Base-by-base conservation (phyloP, 169 alveolate species). In the Neospora caninum region DNA sequence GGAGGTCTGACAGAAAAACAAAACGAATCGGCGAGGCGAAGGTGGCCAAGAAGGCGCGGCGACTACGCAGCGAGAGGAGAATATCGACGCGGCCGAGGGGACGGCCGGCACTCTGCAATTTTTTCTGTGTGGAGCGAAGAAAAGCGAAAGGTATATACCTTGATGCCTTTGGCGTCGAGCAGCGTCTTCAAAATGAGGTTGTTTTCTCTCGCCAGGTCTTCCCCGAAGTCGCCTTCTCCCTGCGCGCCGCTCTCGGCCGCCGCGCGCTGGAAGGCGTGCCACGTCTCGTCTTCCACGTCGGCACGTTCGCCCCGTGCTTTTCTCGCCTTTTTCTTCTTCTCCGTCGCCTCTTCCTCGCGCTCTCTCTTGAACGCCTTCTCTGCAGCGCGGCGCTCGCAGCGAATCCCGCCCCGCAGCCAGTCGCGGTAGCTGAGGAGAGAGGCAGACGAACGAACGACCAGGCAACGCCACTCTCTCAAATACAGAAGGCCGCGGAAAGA, bases 161-260 rank as follows among this genome's bases (percentile, higher is more conserved):
- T 41, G 39, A 82, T 82, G 34, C 89, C 89, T 41, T 42, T 9
- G 10, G 89, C 89, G 39, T 82, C 89, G n/a, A 82, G 89, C n/a
- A 82, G 67, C 67, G 89, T 82, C 67, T 82, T 22, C 67, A 82
- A 29, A 43, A 82, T 82, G 20, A 82, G 67, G 41, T 82, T 82
- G 20, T 42, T 38, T 43, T 82, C 89, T 25, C 64, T 9, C 9
- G 54, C 18, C 34, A 82, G 64, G n/a, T 16, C 89, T 31, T 42
- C 89, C 10, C 53, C 89, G 43, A 31, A 9, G 73, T 64, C 31
- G 73, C 84, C 43, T 41, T 34, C 84, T 16, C 16, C 31, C 31
- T 25, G 16, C 43, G 39, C n/a, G 42, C 43, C 43, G 84, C 45
- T 22, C 84, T 73, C 84, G 22, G 84, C 84, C 18, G 84, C 84